Evolutionary conservation across 352 stramenopile genomes (phyloP).

Genomic region (Pythium oligandrum): DNA sequence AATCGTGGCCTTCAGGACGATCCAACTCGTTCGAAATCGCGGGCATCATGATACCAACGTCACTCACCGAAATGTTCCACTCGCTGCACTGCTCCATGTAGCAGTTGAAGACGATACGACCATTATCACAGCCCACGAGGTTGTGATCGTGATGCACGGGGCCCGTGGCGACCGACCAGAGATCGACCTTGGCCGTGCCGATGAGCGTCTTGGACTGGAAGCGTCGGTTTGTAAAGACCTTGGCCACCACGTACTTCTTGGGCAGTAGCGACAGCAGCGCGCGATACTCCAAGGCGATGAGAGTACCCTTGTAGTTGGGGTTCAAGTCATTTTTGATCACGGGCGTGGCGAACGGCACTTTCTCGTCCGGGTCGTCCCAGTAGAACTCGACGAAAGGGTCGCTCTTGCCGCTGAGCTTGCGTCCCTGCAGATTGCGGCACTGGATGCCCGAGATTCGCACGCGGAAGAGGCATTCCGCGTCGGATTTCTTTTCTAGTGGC

Average conservation of each 20-base stretch:
- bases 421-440: slow-evolving; percentile 79
- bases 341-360: slow-evolving; percentile 67
- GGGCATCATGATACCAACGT: slow-evolving; percentile 87
- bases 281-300: slow-evolving; percentile 87
- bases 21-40: slow-evolving; percentile 86
- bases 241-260: slow-evolving; percentile 61
- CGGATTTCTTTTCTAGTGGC: slow-evolving; percentile 42
- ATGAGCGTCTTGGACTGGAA: slow-evolving; percentile 79
- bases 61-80: slow-evolving; percentile 87
- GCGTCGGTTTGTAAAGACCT: slow-evolving; percentile 80
- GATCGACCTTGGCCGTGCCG: slow-evolving; percentile 66
- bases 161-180: slow-evolving; percentile 79
- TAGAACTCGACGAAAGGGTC: slow-evolving; percentile 88
- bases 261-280: slow-evolving; percentile 45
- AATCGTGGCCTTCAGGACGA: slow-evolving; percentile 84
- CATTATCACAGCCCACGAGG: slow-evolving; percentile 80
- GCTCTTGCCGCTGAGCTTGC: slow-evolving; percentile 78
- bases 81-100: slow-evolving; percentile 91
- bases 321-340: slow-evolving; percentile 86
- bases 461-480: slow-evolving; percentile 76
- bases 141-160: slow-evolving; percentile 87
- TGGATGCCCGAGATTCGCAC: slow-evolving; percentile 85
- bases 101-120: slow-evolving; percentile 87
- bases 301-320: slow-evolving; percentile 83
- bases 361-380: slow-evolving; percentile 73